A percentile compares a stretch with the other conserved stretches of the same genome.
Conservation (phyloP, 1,284 basidiomycete species). For the Phellopilus nigrolimitatus region DNA sequence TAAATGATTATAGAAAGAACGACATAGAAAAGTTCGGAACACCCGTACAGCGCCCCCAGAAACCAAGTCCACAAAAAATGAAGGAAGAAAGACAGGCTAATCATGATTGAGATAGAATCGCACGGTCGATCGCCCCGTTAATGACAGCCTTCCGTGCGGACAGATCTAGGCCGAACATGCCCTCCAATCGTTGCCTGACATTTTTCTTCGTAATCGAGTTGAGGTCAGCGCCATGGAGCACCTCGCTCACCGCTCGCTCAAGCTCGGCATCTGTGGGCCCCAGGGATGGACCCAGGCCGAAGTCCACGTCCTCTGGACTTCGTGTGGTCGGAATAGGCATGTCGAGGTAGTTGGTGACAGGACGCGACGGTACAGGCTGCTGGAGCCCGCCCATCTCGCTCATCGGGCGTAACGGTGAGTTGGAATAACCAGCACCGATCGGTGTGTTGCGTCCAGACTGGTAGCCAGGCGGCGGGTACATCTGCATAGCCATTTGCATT, state of each 20-base stretch:
- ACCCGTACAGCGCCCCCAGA: slow-evolving; percentile 3
- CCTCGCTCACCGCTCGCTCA: slow-evolving; percentile 64
- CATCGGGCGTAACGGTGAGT: slow-evolving; percentile 36
- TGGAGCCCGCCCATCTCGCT: slow-evolving; percentile 37
- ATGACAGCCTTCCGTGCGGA: slow-evolving; percentile 61
- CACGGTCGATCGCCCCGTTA: slow-evolving; percentile 65
- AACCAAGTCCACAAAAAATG: slow-evolving; percentile 1
- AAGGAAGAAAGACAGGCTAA: neutral
- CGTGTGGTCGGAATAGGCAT: slow-evolving; percentile 52
- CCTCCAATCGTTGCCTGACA: slow-evolving; percentile 77
- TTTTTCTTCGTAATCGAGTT: slow-evolving; percentile 88
- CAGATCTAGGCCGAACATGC: slow-evolving; percentile 70
- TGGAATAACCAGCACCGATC: slow-evolving; percentile 29
- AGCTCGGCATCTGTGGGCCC: slow-evolving; percentile 65
- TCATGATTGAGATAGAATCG: slow-evolving; percentile 18
- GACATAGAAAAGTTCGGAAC: neutral
- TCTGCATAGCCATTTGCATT: slow-evolving; percentile 31
- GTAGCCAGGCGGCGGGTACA: slow-evolving; percentile 59
- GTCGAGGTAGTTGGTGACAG: slow-evolving; percentile 71
- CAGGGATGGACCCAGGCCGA: slow-evolving; percentile 41
- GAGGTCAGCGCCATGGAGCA: slow-evolving; percentile 75
- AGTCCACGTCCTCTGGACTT: slow-evolving; percentile 48
- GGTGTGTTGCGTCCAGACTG: slow-evolving; percentile 78
- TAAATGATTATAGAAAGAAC: slow-evolving; percentile 1
- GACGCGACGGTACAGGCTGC: slow-evolving; percentile 61